Conservation (phyloP, 139 green algal genomes). For the Asterochloris erici region DNA sequence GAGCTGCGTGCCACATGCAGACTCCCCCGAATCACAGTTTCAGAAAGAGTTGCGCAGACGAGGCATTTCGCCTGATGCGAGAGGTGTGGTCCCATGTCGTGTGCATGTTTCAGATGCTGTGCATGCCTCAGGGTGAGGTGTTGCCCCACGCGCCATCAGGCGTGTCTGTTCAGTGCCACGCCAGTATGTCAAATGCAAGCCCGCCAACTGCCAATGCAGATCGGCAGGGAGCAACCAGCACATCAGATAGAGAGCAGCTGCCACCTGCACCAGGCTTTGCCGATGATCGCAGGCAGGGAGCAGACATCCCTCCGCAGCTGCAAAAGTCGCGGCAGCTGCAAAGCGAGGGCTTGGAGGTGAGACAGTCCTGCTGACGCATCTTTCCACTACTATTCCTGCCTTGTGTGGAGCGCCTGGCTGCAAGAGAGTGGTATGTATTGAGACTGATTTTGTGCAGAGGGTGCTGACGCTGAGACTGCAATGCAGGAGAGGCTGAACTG, state of each 20-base stretch:
- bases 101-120: too few species aligned
- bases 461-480: not conserved
- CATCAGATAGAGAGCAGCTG: not conserved
- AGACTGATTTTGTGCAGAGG: not conserved
- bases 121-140: too few species aligned
- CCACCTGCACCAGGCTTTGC: conserved; percentile 29
- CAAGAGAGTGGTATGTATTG: not conserved
- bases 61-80: conserved; percentile 20
- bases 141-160: too few species aligned
- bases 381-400: not conserved
- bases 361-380: not conserved
- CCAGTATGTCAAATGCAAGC: too few species aligned
- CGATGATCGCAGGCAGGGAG: not conserved
- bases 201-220: not conserved
- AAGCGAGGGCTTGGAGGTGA: conserved; percentile 69
- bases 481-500: not conserved
- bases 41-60: conserved; percentile 57
- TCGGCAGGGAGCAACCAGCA: conserved; percentile 13
- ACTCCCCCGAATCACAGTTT: conserved; percentile 56
- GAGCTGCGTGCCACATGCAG: not conserved
- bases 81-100: too few species aligned
- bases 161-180: too few species aligned
- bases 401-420: not conserved
- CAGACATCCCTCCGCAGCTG: conserved; percentile 31
- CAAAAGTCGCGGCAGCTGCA: conserved; percentile 41